A percentile compares a stretch with the other conserved stretches of the same genome.
Conservation (phyloP, 768 basidiomycete genomes). For the Cyathus striatus region DNA sequence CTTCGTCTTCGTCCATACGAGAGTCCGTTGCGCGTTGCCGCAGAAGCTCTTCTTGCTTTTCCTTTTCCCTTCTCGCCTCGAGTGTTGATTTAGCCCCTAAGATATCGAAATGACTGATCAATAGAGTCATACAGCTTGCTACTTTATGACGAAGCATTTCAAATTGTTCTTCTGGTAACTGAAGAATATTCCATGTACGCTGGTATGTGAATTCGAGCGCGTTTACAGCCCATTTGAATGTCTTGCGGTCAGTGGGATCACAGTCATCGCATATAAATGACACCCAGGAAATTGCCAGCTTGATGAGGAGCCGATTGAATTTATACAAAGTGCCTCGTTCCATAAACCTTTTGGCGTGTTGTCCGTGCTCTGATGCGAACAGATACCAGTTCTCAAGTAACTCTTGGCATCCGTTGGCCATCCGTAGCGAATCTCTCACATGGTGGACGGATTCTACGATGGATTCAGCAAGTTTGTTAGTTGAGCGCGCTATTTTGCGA, state of each 20-base stretch:
- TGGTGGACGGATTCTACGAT: slow-evolving; percentile 90
- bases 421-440: slow-evolving; percentile 64
- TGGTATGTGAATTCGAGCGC: slow-evolving; percentile 90
- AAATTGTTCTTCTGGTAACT: slow-evolving; percentile 86
- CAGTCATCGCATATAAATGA: slow-evolving; percentile 98
- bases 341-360: slow-evolving; percentile 86
- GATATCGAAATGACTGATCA: slow-evolving; percentile 97
- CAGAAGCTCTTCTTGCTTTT: slow-evolving; percentile 62
- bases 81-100: slow-evolving; percentile 86
- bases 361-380: slow-evolving; percentile 95
- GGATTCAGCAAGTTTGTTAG: slow-evolving; percentile 85
- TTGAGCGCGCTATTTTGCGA: slow-evolving; percentile 84
- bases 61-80: slow-evolving; percentile 88
- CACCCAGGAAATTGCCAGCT: slow-evolving; percentile 94
- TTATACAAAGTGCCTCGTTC: slow-evolving; percentile 63
- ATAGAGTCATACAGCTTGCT: slow-evolving; percentile 92
- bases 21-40: slow-evolving; percentile 48
- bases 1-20: slow-evolving; percentile 43
- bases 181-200: slow-evolving; percentile 87
- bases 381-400: slow-evolving; percentile 90
- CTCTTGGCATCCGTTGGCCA: slow-evolving; percentile 69
- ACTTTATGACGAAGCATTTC: slow-evolving; percentile 87
- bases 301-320: slow-evolving; percentile 82
- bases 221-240: slow-evolving; percentile 97
- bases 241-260: slow-evolving; percentile 90